Evolutionary conservation across 2,329 filamentous ascomycete genomes (phyloP).

Genomic region (Pseudocercospora musae): DNA sequence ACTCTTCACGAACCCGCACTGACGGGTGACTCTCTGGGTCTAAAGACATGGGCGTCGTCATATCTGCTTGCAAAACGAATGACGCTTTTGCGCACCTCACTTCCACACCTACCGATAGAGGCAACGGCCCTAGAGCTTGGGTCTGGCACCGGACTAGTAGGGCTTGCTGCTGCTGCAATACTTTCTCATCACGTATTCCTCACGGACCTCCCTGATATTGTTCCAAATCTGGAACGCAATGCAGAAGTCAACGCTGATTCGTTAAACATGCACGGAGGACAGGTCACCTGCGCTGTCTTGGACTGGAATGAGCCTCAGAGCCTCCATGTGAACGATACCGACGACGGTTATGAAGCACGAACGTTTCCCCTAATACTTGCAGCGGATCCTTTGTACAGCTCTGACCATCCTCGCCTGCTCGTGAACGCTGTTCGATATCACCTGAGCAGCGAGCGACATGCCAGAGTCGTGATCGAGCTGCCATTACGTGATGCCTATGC

Average conservation of each 20-base stretch:
- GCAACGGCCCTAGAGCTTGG: conserved; percentile 69
- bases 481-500: conserved; percentile 71
- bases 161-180: conserved; percentile 74
- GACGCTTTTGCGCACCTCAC: conserved; percentile 30
- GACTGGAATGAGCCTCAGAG: conserved; percentile 66
- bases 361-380: conserved; percentile 65
- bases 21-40: conserved; percentile 80
- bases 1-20: conserved; percentile 80
- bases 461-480: conserved; percentile 74
- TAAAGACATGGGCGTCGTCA: conserved; percentile 95
- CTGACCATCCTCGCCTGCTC: conserved; percentile 74
- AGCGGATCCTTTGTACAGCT: conserved; percentile 83
- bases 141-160: conserved; percentile 86
- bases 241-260: conserved; percentile 59
- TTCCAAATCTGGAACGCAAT: conserved; percentile 76
- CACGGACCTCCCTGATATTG: conserved; percentile 81
- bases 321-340: conserved; percentile 12
- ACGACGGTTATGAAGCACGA: conserved; percentile 13
- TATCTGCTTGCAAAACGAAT: conserved; percentile 79
- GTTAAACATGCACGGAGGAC: conserved; percentile 56
- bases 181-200: conserved; percentile 66
- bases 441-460: conserved; percentile 54
- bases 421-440: conserved; percentile 67
- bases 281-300: conserved; percentile 61
- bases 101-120: conserved; percentile 15